A percentile compares a stretch with the other conserved stretches of the same genome.
Conservation (phyloP, 805 yeast genomes). For the Pichia manshurica region DNA sequence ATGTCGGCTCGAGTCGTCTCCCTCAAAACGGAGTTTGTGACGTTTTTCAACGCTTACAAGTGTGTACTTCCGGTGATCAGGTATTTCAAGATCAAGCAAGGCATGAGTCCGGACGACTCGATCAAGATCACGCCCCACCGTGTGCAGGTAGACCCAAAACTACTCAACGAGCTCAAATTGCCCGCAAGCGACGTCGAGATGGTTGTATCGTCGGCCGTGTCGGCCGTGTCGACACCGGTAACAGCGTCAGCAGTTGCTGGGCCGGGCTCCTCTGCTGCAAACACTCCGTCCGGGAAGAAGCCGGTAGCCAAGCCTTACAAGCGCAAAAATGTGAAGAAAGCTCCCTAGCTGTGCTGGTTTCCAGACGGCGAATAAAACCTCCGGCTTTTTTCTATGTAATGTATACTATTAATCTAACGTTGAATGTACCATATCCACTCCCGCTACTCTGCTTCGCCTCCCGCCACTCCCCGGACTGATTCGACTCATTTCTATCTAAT, state of each 20-base stretch:
- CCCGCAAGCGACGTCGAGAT: background rate
- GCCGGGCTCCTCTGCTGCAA: background rate
- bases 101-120: slow-evolving; percentile 44
- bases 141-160: slow-evolving; percentile 17
- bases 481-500: background rate
- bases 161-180: background rate
- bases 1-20: slow-evolving; percentile 31
- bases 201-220: background rate
- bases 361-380: no score
- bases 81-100: slow-evolving; percentile 44
- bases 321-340: background rate
- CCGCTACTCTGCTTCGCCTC: no score
- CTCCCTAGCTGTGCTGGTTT: background rate
- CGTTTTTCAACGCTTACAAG: slow-evolving; percentile 40
- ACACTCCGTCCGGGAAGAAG: background rate
- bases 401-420: no score
- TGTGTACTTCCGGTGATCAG: slow-evolving; percentile 45
- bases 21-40: slow-evolving; percentile 34
- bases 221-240: background rate
- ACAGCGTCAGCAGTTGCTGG: background rate
- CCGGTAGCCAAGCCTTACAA: background rate
- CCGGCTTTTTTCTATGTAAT: no score
- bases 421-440: no score
- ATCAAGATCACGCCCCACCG: slow-evolving; percentile 25
- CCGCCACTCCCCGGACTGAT: no score